These are phyloP conservation scores for Arxiozyma heterogenica DNA, from an alignment of 1,139 yeast species.

Conservation along the genomic window DNA sequence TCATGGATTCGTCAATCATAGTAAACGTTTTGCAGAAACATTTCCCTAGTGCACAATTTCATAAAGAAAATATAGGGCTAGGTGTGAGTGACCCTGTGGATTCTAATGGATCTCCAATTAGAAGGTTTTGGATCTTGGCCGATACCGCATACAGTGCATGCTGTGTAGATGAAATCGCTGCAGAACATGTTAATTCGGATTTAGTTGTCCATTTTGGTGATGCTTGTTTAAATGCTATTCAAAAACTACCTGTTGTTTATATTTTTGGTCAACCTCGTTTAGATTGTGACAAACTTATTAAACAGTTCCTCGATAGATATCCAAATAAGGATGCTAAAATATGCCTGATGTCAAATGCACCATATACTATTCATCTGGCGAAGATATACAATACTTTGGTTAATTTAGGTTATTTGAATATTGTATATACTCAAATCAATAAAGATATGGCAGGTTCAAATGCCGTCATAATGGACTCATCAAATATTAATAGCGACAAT, in stretches of 20 bases:
- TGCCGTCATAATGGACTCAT: slow-evolving; percentile 39
- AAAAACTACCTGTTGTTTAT: slow-evolving; percentile 62
- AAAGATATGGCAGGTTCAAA: slow-evolving; percentile 25
- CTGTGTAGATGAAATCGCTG: slow-evolving; percentile 95
- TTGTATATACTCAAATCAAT: slow-evolving; percentile 46
- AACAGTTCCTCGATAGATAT: slow-evolving; percentile 36
- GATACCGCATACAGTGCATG: slow-evolving; percentile 95
- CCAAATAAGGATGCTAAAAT: slow-evolving; percentile 35
- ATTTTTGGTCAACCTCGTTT: slow-evolving; percentile 62
- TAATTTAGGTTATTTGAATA: slow-evolving; percentile 35
- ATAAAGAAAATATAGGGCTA: slow-evolving; percentile 1
- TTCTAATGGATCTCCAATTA: slow-evolving; percentile 6
- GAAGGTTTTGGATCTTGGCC: slow-evolving; percentile 65
- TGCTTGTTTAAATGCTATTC: slow-evolving; percentile 78
- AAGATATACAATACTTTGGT: neutral
- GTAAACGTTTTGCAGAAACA: slow-evolving; percentile 37
- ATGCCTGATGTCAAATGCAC: slow-evolving; percentile 61
- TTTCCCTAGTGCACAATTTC: slow-evolving; percentile 6
- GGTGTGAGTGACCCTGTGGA: neutral
- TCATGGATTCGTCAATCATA: slow-evolving; percentile 70
- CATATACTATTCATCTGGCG: slow-evolving; percentile 41
- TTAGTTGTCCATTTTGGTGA: slow-evolving; percentile 89
- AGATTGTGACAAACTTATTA: slow-evolving; percentile 32
- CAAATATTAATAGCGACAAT: slow-evolving; percentile 15
- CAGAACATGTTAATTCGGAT: slow-evolving; percentile 83